Base-by-base conservation (phyloP, 495 filamentous ascomycete species). In the Elasticomyces elasticus region DNA sequence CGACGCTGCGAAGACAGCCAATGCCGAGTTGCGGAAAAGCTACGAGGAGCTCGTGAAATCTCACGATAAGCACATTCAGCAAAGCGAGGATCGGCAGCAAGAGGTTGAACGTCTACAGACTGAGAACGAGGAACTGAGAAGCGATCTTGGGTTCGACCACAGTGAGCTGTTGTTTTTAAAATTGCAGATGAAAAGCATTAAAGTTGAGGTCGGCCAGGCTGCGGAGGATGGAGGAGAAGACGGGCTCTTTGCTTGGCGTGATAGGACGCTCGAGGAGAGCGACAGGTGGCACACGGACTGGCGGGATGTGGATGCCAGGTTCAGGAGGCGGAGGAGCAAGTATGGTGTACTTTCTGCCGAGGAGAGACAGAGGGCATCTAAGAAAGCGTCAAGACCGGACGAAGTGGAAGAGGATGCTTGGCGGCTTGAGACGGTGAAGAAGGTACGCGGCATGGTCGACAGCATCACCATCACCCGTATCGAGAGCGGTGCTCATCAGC, bases 141-240 rank as follows among this genome's bases (percentile, higher is more conserved):
- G 47, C 2, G 62, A 64, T 43, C 49, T 65, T n/a, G 49, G 49
- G 2, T 57, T 59, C 51, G 62, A 65, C 38, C 55, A 62, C 26
- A 50, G 51, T 19, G 66, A 68, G 47, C 55, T 68, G 23, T 49
- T 65, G 11, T 66, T 60, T 27, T 38, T 67, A 30, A 60, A 62
- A 54, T 23, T 67, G 23, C 53, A 66, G 56, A 31, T 68, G 24
- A 53, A 62, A 47, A 50, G 53, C 11, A 27, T 66, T 7, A 56
- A 61, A 37, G 43, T 56, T 5, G 59, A 60, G 47, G 50, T 53
- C 10, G 45, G 52, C 19, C 22, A 30, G 49, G 0, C 33, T 9
- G 25, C 6, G 57, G 30, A 7, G 31, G 48, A 43, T 27, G 37
- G 42, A 24, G 22, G 15, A 19, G 45, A 27, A 9, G 30, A 50